Evolutionary conservation across 1,284 basidiomycete genomes (phyloP), one percentile per base, ranked within the genome.

Genomic region (Anthracocystis setariae): DNA sequence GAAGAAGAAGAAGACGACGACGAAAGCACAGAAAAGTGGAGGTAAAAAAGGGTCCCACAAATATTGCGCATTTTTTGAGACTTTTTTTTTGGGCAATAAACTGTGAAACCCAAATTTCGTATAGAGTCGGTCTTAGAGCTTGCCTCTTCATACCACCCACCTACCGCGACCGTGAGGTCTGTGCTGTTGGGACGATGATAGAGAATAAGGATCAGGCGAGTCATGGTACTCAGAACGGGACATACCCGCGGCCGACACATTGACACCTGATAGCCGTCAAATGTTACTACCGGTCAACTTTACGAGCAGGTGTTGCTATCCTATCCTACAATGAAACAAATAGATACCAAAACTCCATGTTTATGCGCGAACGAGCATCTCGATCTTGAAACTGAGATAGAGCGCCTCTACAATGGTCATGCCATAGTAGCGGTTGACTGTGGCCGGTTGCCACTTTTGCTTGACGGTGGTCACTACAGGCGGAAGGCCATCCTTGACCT

Each of bases 371-470:
- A 61, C 57, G 2, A 43, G 56, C 60, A 70, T 65, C 43, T 70
- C 67, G 43, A 70, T 70, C 17, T 65, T 64, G 53, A 70, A 64
- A 10, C 56, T 70, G 15, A 61, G 64, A 49, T 52, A 70, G 3
- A 70, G 53, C 17, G 67, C 67, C 18, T 70, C 55, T 3, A 61
- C 15, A 27, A 70, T 70, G 9, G 67, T 70, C 67, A 70, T 70
- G 23, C 67, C 67, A 35, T 29, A 70, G 42, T 21, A 54, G 44
- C 61, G 44, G 35, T 64, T 54, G 8, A 18, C 61, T 9, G 67
- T 70, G 4, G 61, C 67, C 3, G 67, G 67, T 24, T 70, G 67
- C 67, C 67, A 70, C n/a, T 53, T 57, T 40, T 67, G 64, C 40
- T 46, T 40, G 24, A 42, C 33, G 32, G 38, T 13, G 18, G 35